Conservation (phyloP, 352 stramenopile species). For the Blastocystis sp. region DNA sequence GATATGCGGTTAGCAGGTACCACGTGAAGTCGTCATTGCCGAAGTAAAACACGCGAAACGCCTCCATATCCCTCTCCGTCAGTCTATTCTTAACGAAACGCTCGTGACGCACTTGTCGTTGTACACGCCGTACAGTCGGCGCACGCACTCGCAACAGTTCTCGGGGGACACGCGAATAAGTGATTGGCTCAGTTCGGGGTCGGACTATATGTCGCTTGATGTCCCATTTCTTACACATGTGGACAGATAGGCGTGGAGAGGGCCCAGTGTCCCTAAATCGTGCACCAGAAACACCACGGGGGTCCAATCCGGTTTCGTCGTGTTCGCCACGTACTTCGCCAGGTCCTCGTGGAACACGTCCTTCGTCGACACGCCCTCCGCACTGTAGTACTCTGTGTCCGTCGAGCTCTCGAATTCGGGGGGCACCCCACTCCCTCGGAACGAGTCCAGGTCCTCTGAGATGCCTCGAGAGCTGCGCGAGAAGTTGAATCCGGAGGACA, state of each 20-base stretch:
- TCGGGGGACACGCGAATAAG: background rate
- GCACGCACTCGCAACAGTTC: background rate
- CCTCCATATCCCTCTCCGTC: conserved; percentile 35
- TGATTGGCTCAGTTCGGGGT: background rate
- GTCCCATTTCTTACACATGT: conserved; percentile 3
- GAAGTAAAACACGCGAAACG: conserved; percentile 41
- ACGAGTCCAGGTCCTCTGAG: background rate
- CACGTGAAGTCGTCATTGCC: conserved; percentile 46
- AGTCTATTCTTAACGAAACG: background rate
- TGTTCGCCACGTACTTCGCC: background rate
- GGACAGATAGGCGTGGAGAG: background rate
- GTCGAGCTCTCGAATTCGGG: background rate
- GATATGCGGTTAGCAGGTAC: conserved; percentile 20
- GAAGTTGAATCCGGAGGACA: background rate
- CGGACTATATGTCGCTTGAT: background rate
- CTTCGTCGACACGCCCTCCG: background rate
- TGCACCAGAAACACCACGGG: conserved; percentile 23
- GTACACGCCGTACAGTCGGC: conserved; percentile 11
- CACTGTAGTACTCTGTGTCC: background rate
- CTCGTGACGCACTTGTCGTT: background rate
- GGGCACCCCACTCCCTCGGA: background rate
- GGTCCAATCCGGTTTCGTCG: background rate
- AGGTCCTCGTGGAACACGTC: background rate
- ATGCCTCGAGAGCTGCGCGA: background rate
- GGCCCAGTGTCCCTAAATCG: background rate